Conservation (phyloP, 768 basidiomycete species). For the Sistotremastrum niveocremeum region DNA sequence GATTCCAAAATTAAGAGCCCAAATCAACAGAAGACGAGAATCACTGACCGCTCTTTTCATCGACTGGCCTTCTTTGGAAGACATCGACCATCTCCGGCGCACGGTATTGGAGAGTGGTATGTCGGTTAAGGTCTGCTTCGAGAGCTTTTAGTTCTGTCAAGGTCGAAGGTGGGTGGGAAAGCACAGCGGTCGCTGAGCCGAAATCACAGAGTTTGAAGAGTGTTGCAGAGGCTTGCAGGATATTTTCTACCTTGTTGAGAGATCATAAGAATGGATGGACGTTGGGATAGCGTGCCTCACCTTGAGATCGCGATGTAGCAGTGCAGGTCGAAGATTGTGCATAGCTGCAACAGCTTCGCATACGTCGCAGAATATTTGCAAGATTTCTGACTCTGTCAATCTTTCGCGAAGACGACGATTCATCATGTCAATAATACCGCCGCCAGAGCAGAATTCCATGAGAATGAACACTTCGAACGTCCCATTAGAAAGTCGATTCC, state of each 20-base stretch:
- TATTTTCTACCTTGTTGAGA: slow-evolving; percentile 64
- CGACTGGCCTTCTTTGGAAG: slow-evolving; percentile 67
- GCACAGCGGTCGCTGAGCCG: slow-evolving; percentile 76
- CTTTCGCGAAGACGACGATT: slow-evolving; percentile 91
- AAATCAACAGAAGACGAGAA: neutral
- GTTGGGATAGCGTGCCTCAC: slow-evolving; percentile 6
- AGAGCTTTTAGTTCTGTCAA: slow-evolving; percentile 76
- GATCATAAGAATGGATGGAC: neutral
- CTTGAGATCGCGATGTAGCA: slow-evolving; percentile 95
- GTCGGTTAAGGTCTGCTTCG: slow-evolving; percentile 83
- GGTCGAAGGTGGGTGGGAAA: slow-evolving; percentile 54
- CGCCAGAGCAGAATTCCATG: slow-evolving; percentile 96
- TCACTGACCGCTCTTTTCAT: slow-evolving; percentile 57
- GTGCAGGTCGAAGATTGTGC: slow-evolving; percentile 83
- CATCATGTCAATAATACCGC: slow-evolving; percentile 99
- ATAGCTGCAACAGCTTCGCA: slow-evolving; percentile 95
- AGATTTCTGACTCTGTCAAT: slow-evolving; percentile 88
- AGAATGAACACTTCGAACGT: slow-evolving; percentile 94
- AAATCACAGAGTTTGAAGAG: slow-evolving; percentile 97
- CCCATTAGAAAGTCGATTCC: slow-evolving; percentile 72
- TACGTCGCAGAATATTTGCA: slow-evolving; percentile 95
- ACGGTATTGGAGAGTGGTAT: slow-evolving; percentile 94
- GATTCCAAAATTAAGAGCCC: neutral
- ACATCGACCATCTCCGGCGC: slow-evolving; percentile 99
- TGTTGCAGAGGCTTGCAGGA: slow-evolving; percentile 73